phyloP scores from a whole-genome alignment of 371 early-diverging fungal genomes.

The Dinochytrium kinnereticum region DNA sequence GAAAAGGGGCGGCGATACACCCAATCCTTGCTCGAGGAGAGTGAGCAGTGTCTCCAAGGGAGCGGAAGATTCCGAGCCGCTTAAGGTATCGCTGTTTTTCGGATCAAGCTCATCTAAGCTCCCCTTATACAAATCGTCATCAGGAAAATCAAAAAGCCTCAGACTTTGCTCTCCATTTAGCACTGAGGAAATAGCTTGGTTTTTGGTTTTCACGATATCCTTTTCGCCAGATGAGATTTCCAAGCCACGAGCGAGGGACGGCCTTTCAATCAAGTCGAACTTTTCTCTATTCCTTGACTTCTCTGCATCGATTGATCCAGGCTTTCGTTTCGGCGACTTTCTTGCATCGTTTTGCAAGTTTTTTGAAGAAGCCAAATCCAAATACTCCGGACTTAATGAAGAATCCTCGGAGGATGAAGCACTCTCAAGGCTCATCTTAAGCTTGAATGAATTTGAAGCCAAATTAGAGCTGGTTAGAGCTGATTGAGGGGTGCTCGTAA shows the following conservation, averaged over 20 bases:
- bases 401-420: background rate
- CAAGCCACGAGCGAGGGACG: background rate
- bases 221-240: background rate
- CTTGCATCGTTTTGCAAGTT: constrained; percentile 35
- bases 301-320: background rate
- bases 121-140: background rate
- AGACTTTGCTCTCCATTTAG: background rate
- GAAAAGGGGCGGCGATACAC: constrained; percentile 71
- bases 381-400: constrained; percentile 41
- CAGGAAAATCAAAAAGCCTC: background rate
- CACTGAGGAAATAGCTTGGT: background rate
- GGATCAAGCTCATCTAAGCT: constrained; percentile 1
- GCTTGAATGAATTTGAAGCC: background rate
- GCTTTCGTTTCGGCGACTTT: constrained; percentile 36
- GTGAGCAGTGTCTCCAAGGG: constrained; percentile 67
- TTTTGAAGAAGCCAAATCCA: constrained; percentile 50
- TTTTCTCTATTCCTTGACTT: background rate
- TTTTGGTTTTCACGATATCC: background rate
- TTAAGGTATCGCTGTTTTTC: background rate
- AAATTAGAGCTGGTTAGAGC: background rate
- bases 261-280: background rate
- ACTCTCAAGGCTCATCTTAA: background rate
- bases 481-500: background rate
- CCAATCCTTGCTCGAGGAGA: constrained; percentile 68
- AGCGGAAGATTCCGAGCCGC: background rate